Conservation (phyloP, 2,329 filamentous ascomycete species). For the Alternaria metachromatica region DNA sequence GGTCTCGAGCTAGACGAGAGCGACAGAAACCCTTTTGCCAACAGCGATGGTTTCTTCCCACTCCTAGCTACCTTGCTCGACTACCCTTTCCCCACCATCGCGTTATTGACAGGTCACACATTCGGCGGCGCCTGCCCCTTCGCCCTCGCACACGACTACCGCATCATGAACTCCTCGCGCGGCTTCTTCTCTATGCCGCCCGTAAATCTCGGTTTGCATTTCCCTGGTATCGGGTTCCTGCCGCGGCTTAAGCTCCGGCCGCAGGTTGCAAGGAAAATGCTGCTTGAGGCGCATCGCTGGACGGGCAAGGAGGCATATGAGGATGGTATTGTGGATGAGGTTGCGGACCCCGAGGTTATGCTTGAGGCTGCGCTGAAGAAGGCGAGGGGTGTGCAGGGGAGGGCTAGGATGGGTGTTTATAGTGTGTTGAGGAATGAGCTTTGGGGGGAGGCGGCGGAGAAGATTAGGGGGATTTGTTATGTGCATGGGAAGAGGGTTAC, state of each 20-base stretch:
- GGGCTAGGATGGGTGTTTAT: conserved; percentile 59
- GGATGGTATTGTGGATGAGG: conserved; percentile 62
- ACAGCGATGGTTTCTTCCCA: conserved; percentile 65
- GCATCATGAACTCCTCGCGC: conserved; percentile 47
- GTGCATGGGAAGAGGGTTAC: conserved; percentile 57
- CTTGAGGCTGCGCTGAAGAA: conserved; percentile 55
- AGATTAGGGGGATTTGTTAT: conserved; percentile 61
- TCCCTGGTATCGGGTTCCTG: conserved; percentile 61
- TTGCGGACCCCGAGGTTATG: conserved; percentile 57
- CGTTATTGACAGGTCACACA: conserved; percentile 57
- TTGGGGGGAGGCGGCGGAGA: conserved; percentile 60
- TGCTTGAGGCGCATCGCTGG: conserved; percentile 63
- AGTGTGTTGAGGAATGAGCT: conserved; percentile 59
- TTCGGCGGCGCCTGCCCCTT: conserved; percentile 59
- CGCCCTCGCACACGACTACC: conserved; percentile 57
- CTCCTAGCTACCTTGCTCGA: conserved; percentile 57
- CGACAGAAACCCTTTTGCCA: conserved; percentile 60
- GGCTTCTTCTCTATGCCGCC: conserved; percentile 54
- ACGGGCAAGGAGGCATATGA: conserved; percentile 59
- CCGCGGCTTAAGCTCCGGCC: conserved; percentile 60
- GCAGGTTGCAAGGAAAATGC: conserved; percentile 61
- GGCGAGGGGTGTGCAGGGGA: conserved; percentile 53
- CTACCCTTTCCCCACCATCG: conserved; percentile 58
- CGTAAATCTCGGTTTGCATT: conserved; percentile 62
- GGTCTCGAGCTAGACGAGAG: conserved; percentile 57